Base-by-base conservation (phyloP, 2,329 filamentous ascomycete genomes). In the Cladophialophora exuberans region DNA sequence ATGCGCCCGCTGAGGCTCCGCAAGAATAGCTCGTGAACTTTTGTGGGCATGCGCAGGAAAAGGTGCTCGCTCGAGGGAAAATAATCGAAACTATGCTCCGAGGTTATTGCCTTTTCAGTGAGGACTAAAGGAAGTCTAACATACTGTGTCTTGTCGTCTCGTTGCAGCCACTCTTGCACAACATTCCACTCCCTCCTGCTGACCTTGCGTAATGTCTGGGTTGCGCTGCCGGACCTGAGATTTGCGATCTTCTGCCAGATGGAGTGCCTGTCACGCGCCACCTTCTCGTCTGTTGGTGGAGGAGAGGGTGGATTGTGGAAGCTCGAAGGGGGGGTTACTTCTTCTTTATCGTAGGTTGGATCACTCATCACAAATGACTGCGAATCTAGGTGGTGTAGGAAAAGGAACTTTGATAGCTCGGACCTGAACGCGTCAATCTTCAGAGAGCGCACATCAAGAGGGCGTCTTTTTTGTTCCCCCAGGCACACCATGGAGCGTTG, bases 91-190 rank as follows among this genome's bases (percentile, higher is more conserved):
- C 53, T 56, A 38, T 52, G 36, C 25, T 26, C 45, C 15, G 46
- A 51, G 3, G 13, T 52, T 33, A 52, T 4, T 22, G 45, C 44
- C 3, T 42, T 46, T 46, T 15, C 22, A 30, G 6, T 2, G 17
- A 26, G 22, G 31, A n/a, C 26, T 47, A 13, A 15, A 36, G 18
- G 4, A 36, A 20, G 11, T 48, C 35, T 17, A 5, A 15, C 51
- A 35, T 44, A 57, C 54, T 30, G 42, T 43, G 54, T 33, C 54
- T 57, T 57, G 25, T 57, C 51, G 42, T 54, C 26, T 43, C 33
- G 43, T 15, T 22, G 35, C 44, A 57, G 43, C n/a, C 33, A 28
- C 7, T 20, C 22, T 28, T 26, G 17, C 46, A 55, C 31, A 4
- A 7, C 46, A 43, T 4, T 35, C 45, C 46, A 55, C 23, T 3